Evolutionary conservation across 306 rosid species (phyloP), one percentile per base, ranked within the genome.

Genomic region (Comarum palustre): DNA sequence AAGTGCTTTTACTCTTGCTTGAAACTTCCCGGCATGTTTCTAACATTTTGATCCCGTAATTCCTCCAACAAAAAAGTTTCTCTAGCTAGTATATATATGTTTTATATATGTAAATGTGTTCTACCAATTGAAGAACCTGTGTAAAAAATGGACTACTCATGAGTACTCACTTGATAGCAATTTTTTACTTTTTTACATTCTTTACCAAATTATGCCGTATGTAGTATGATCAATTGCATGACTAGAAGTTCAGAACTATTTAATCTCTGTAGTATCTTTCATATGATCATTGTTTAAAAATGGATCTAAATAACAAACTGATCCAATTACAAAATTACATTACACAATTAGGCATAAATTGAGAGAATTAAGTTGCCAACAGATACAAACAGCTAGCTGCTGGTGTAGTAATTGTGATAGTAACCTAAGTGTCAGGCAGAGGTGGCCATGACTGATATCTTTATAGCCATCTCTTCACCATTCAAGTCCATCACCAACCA

Each of bases 401-500:
- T 36, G 59, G 25, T 60, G 36, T 50, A 31, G 71, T 61, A 61
- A 41, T 6, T 24, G 50, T 15, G 77, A 77, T n/a, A 29, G 50
- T 61, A 77, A 77, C 46, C 32, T n/a, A 20, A 68, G 50, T 32
- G 43, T 12, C 15, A 32, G 17, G 17, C 45, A 42, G n/a, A 14
- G 43, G 11, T 43, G 58, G 46, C 72, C 68, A 66, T 27, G 3
- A 54, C 46, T 75, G 34, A 12, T 42, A 34, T 19, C 50, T 24
- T 17, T 41, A 25, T 11, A 51, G 63, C n/a, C 48, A n/a, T 25
- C 13, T 13, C 2, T 54, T 14, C 8, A 19, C 4, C 66, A 24
- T 41, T 71, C 5, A 57, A 71, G 25, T 38, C 12, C 12, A 39
- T 39, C 51, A 39, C 67, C 66, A 57, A 0, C 66, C 13, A 25